Conservation (phyloP, 305 asterid genomes). For the Andrographis paniculata region DNA sequence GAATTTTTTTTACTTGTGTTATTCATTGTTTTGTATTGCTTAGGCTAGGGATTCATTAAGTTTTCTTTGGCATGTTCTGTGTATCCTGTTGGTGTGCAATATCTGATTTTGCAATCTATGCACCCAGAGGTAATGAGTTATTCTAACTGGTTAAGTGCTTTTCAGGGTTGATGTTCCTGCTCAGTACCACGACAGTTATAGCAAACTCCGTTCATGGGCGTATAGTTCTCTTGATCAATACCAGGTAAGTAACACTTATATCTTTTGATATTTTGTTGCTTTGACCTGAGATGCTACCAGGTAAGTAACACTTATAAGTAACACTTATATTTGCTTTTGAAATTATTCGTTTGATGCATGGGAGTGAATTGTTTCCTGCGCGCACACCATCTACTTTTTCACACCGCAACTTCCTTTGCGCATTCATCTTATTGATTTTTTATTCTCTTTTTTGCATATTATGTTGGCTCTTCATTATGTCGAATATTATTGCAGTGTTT, state of each 20-base stretch:
- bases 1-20: neutral
- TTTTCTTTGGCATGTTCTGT: neutral
- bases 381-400: no score
- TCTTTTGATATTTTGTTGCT: constrained; percentile 6
- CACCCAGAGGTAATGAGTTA: constrained; percentile 1
- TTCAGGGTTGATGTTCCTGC: constrained; percentile 66
- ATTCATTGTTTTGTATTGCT: neutral
- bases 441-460: no score
- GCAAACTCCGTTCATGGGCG: constrained; percentile 91
- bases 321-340: no score
- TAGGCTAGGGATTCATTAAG: neutral
- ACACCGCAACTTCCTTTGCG: no score
- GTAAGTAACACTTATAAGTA: no score
- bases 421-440: no score
- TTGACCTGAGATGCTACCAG: constrained; percentile 1
- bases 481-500: no score
- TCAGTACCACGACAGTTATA: constrained; percentile 76
- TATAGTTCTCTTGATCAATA: constrained; percentile 82
- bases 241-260: constrained; percentile 41
- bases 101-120: neutral
- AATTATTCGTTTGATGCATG: neutral
- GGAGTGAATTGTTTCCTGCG: neutral
- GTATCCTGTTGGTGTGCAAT: constrained; percentile 2
- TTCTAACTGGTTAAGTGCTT: constrained; percentile 19
- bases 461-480: no score